These are phyloP conservation scores for Saccharomycopsis hybrid DNA, from an alignment of 1,139 yeast species.

Conservation along the genomic window DNA sequence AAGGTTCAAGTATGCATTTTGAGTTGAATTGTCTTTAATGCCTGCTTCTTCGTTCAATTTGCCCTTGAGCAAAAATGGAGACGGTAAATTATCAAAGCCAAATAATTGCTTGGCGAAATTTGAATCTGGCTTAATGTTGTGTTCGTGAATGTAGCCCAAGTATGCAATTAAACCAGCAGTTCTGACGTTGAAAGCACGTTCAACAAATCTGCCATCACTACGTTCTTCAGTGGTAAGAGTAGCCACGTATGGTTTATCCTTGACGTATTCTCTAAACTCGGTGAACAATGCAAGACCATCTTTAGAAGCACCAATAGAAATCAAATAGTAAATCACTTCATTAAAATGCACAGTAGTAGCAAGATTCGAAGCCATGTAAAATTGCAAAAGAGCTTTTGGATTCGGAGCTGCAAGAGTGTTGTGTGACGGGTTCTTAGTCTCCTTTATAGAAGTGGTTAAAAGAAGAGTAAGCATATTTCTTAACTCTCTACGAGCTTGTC, in stretches of 20 bases:
- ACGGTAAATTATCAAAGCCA: conserved; percentile 16
- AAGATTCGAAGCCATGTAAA: not conserved
- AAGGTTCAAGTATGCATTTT: conserved; percentile 23
- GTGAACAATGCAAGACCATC: conserved; percentile 31
- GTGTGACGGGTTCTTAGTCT: conserved; percentile 2
- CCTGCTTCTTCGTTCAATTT: conserved; percentile 21
- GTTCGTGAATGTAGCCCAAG: conserved; percentile 23
- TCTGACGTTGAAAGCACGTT: not conserved
- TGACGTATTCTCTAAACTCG: conserved; percentile 28
- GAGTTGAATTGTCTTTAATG: conserved; percentile 23
- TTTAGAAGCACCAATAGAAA: conserved; percentile 25
- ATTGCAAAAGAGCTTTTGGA: conserved; percentile 9
- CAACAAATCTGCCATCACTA: conserved; percentile 25
- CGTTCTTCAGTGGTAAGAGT: conserved; percentile 16
- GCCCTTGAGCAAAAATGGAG: not conserved
- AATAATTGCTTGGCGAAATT: conserved; percentile 2
- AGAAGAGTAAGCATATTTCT: not conserved
- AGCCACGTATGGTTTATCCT: conserved; percentile 23
- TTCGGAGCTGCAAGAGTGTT: conserved; percentile 2
- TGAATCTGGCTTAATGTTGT: conserved; percentile 2
- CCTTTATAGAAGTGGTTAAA: conserved; percentile 2
- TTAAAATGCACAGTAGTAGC: conserved; percentile 3
- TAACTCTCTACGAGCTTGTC: not conserved
- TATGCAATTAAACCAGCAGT: conserved; percentile 28
- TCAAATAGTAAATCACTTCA: conserved; percentile 25